These are phyloP conservation scores for Penicillium sp. DNA, from an alignment of 2,329 filamentous ascomycete species.

Conservation along the genomic window DNA sequence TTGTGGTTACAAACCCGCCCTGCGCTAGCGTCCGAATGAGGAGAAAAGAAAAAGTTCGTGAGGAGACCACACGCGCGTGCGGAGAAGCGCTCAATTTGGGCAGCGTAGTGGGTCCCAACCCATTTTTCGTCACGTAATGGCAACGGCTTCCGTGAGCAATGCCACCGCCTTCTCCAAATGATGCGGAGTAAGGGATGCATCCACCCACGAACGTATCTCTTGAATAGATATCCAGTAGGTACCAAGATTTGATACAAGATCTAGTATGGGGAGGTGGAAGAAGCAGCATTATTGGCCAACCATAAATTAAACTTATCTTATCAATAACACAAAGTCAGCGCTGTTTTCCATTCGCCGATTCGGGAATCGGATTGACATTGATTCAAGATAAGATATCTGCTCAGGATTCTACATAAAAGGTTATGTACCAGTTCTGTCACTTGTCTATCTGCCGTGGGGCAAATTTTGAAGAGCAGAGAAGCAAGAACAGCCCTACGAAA, in stretches of 20 bases:
- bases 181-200: not conserved
- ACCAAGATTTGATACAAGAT: not conserved
- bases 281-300: not conserved
- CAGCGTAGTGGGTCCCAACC: not conserved
- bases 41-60: constrained; percentile 15
- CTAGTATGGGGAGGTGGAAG: not conserved
- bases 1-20: constrained; percentile 2
- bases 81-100: not conserved
- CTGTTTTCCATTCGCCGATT: not conserved
- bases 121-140: not conserved
- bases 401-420: too few relatives aligned
- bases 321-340: not conserved
- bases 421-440: too few relatives aligned
- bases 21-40: constrained; percentile 13
- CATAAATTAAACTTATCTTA: not conserved
- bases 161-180: not conserved
- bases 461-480: too few relatives aligned
- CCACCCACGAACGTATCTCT: not conserved
- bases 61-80: constrained; percentile 9
- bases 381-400: too few relatives aligned
- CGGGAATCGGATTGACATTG: too few relatives aligned
- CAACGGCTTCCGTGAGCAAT: not conserved
- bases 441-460: too few relatives aligned
- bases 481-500: too few relatives aligned
- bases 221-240: not conserved